Evolutionary conservation across 2,329 filamentous ascomycete species (phyloP), one percentile per base, ranked within the genome.

Genomic region (Aciculosporium take): DNA sequence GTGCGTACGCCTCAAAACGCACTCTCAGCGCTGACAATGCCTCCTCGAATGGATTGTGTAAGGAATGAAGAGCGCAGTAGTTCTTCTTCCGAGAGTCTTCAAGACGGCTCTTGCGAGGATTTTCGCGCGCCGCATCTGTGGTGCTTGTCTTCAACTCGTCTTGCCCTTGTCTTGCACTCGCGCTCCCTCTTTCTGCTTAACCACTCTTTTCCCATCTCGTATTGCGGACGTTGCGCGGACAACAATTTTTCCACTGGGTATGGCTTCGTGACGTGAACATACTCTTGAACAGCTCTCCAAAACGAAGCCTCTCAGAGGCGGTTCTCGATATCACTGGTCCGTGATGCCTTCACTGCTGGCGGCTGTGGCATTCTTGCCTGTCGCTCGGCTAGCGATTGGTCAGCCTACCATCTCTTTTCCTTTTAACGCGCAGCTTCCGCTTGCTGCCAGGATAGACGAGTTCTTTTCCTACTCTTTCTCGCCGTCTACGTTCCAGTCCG

Each of bases 371-470:
- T 40, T 51, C 45, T 46, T 62, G 36, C 45, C 52, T 28, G 45
- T 64, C 42, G 30, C 55, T 31, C 48, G 47, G 23, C 48, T 61
- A 27, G 57, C 56, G n/a, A 48, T 44, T 29, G 57, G 63, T 40
- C 53, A 58, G 15, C 72, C 72, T 9, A 52, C 57, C 20, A 54
- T 68, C 37, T 63, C 67, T 36, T 89, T 88, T 51, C 86, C 86
- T 1, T 69, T 94, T 58, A 93, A 91, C 60, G 79, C 84, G 2
- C 87, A 94, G 58, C 71, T 93, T 1, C 86, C 86, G 25, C 80
- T 81, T 3, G 80, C 88, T 40, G 86, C 84, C 17, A 73, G 82
- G 48, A 67, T 83, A 45, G 73, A 71, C 31, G 56, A 79, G 51
- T 67, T 69, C 2, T 91, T 85, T 59, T 72, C 67, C 8, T 86